A percentile compares a stretch with the other conserved stretches of the same genome.
Evolutionary conservation across 2,329 filamentous ascomycete species (phyloP).

Genomic region (Diaporthe longicolla): DNA sequence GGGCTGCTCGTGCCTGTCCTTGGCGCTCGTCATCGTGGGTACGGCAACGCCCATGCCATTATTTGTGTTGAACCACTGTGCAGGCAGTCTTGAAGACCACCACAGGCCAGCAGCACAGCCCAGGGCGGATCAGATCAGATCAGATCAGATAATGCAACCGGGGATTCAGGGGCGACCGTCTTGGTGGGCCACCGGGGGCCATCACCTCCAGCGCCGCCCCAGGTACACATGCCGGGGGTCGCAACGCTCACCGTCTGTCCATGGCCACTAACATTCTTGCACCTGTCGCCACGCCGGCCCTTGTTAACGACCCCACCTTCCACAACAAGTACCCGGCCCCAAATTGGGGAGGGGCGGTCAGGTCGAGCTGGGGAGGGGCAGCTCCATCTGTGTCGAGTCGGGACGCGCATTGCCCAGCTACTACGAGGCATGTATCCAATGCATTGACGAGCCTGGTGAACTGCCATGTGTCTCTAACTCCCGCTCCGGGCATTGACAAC

Average conservation of each 20-base stretch:
- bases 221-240: background rate
- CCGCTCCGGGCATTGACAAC: slow-evolving; percentile 6
- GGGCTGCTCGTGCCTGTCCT: slow-evolving; percentile 15
- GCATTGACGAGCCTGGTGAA: slow-evolving; percentile 15
- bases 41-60: background rate
- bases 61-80: background rate
- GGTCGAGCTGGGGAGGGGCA: slow-evolving; percentile 19
- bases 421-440: background rate
- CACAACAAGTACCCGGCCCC: background rate
- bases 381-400: slow-evolving; percentile 18
- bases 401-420: slow-evolving; percentile 12
- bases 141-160: slow-evolving; percentile 4
- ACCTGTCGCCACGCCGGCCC: background rate
- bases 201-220: background rate
- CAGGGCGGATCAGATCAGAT: background rate
- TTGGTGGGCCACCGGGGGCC: background rate
- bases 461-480: slow-evolving; percentile 36
- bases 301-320: slow-evolving; percentile 17
- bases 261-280: background rate
- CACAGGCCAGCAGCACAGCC: background rate
- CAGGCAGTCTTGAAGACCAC: no score
- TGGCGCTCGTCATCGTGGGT: slow-evolving; percentile 23
- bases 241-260: slow-evolving; percentile 27
- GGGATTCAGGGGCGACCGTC: slow-evolving; percentile 3
- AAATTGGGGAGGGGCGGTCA: slow-evolving; percentile 24